Percentiles rank a stretch among this genome's conserved stretches.
These are phyloP conservation scores for Russula brevipes DNA, from an alignment of 768 basidiomycete species.

Conservation along the genomic window DNA sequence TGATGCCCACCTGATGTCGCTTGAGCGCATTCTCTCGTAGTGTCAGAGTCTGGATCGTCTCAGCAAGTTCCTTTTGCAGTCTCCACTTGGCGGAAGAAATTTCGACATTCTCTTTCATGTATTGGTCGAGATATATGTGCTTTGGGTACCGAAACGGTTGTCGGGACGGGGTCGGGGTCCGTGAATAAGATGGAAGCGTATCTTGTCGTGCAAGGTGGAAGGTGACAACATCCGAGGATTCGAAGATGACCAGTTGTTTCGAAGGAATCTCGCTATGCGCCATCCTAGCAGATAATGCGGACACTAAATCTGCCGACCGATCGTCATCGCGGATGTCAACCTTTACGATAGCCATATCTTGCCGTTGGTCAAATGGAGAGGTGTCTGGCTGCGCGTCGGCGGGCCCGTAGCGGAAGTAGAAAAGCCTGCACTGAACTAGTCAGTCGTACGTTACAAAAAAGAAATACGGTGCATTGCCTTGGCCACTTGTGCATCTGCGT, in stretches of 20 bases:
- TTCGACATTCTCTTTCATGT: slow-evolving; percentile 53
- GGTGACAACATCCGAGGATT: slow-evolving; percentile 57
- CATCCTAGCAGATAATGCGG: slow-evolving; percentile 34
- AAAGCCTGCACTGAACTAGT: slow-evolving; percentile 35
- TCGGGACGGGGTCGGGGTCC: slow-evolving; percentile 22
- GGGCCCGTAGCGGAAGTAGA: slow-evolving; percentile 54
- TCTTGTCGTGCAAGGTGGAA: slow-evolving; percentile 45
- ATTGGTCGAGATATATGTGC: slow-evolving; percentile 67
- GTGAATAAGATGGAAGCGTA: slow-evolving; percentile 24
- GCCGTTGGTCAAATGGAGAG: slow-evolving; percentile 27
- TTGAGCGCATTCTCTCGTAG: slow-evolving; percentile 45
- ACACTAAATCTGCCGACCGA: slow-evolving; percentile 55
- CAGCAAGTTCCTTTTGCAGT: slow-evolving; percentile 38
- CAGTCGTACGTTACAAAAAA: slow-evolving; percentile 13
- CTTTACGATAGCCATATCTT: slow-evolving; percentile 44
- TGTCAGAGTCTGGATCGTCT: slow-evolving; percentile 45
- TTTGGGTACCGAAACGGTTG: slow-evolving; percentile 54
- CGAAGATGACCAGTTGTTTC: slow-evolving; percentile 55
- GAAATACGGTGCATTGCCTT: slow-evolving; percentile 30
- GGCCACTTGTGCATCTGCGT: slow-evolving; percentile 38
- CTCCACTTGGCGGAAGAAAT: slow-evolving; percentile 36
- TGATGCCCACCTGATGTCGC: slow-evolving; percentile 45
- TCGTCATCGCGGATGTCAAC: slow-evolving; percentile 44
- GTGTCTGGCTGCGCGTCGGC: slow-evolving; percentile 36
- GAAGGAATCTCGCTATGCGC: slow-evolving; percentile 23